These are phyloP conservation scores for Sclerotinia subarctica DNA, from an alignment of 2,329 filamentous ascomycete genomes.

Conservation along the genomic window DNA sequence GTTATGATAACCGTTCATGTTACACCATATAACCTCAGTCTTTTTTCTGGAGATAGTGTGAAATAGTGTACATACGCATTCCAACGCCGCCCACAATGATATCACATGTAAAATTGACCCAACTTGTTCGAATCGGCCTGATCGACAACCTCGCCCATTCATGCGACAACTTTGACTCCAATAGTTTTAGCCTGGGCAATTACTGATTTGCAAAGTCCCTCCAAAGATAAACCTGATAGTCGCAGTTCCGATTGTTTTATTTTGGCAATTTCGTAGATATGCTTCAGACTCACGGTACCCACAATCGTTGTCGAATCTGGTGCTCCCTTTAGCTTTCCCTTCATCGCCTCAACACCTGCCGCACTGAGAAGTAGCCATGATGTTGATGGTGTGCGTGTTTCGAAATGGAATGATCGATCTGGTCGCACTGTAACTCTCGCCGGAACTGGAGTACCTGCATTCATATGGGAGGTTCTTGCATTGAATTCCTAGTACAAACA, in stretches of 20 bases:
- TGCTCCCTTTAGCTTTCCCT: slow-evolving; percentile 70
- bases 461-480: slow-evolving; percentile 83
- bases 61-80: slow-evolving; percentile 9
- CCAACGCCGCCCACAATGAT: slow-evolving; percentile 36
- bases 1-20: not conserved
- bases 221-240: slow-evolving; percentile 66
- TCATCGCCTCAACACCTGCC: slow-evolving; percentile 67
- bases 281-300: slow-evolving; percentile 88
- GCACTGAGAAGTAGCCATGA: slow-evolving; percentile 85
- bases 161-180: slow-evolving; percentile 69
- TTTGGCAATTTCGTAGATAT: slow-evolving; percentile 95
- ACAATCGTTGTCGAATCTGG: slow-evolving; percentile 66
- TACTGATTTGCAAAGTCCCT: slow-evolving; percentile 70
- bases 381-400: slow-evolving; percentile 90
- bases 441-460: slow-evolving; percentile 79
- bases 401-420: slow-evolving; percentile 90
- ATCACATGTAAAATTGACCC: slow-evolving; percentile 5
- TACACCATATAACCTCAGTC: not conserved
- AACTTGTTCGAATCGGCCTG: not conserved
- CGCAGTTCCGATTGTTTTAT: slow-evolving; percentile 83
- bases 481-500: slow-evolving; percentile 82
- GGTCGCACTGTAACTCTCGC: slow-evolving; percentile 88
- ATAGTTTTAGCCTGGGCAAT: slow-evolving; percentile 74
- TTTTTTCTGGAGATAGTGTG: not conserved
- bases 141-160: slow-evolving; percentile 14